A percentile compares a stretch with the other conserved stretches of the same genome.
These are phyloP conservation scores for Scutellaria baicalensis DNA, from an alignment of 257 asterid species.

Conservation along the genomic window DNA sequence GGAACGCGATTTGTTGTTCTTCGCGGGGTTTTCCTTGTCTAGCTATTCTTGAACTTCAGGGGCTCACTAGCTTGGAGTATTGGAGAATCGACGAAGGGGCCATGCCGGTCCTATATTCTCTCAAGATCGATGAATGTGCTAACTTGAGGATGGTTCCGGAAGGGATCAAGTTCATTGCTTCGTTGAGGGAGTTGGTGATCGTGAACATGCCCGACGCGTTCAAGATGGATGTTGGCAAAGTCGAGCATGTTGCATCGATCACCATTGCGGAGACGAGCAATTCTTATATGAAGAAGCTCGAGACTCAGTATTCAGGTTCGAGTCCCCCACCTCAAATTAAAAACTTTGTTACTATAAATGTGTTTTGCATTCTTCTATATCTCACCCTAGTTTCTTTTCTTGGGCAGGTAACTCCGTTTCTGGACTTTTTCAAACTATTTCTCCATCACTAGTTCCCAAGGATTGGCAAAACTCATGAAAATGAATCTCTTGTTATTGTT, in stretches of 20 bases:
- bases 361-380: neutral
- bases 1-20: conserved; percentile 31
- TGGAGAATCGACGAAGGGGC: conserved; percentile 46
- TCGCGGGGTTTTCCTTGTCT: conserved; percentile 32
- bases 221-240: conserved; percentile 31
- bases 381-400: neutral
- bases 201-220: conserved; percentile 42
- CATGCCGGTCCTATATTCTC: conserved; percentile 30
- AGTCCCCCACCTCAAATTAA: neutral
- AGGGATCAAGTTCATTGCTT: conserved; percentile 26
- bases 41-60: conserved; percentile 25
- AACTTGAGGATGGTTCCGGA: conserved; percentile 37
- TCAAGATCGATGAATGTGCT: conserved; percentile 33
- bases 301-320: conserved; percentile 27
- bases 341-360: neutral
- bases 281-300: conserved; percentile 7
- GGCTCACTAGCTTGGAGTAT: conserved; percentile 23
- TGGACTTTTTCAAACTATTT: conserved; percentile 34
- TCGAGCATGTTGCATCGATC: conserved; percentile 26
- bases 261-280: conserved; percentile 17
- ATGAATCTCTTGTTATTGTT: no score
- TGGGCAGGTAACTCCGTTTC: conserved; percentile 25
- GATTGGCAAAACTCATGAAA: conserved; percentile 32
- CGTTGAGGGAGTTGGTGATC: conserved; percentile 34
- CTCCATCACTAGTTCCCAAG: conserved; percentile 34